Evolutionary conservation across 768 basidiomycete species (phyloP).

Genomic region (Hemileccinum impolitum): DNA sequence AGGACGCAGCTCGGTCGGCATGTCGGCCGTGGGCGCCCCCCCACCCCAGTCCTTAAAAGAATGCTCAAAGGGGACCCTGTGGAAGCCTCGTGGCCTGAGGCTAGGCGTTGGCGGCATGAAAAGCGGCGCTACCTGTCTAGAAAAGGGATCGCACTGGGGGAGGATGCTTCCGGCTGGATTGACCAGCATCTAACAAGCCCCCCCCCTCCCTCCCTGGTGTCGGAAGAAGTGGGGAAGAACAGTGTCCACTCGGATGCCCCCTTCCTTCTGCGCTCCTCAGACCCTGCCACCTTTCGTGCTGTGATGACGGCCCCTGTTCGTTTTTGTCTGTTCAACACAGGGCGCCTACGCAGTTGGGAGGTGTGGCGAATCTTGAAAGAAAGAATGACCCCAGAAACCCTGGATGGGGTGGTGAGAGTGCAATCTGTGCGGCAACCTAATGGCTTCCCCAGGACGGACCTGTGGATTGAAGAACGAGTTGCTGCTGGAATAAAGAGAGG

Average conservation of each 20-base stretch:
- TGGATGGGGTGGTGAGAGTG: neutral
- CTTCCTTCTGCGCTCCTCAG: neutral
- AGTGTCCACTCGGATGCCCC: neutral
- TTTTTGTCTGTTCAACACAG: neutral
- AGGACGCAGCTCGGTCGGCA: neutral
- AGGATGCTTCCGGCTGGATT: neutral
- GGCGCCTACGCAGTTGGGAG: neutral
- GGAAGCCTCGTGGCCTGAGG: neutral
- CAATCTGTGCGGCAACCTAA: no score
- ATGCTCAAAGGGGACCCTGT: neutral
- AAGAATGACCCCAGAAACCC: neutral
- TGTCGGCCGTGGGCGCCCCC: neutral
- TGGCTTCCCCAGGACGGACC: no score
- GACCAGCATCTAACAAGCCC: neutral
- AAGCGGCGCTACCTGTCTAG: neutral
- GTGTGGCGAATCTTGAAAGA: neutral
- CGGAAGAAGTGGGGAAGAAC: neutral
- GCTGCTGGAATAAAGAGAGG: no score
- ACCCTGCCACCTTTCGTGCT: neutral
- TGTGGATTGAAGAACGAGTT: no score
- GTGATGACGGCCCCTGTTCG: neutral
- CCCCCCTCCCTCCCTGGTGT: fast-evolving
- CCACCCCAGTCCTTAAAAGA: neutral
- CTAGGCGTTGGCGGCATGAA: neutral
- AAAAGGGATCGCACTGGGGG: neutral